A percentile compares a stretch with the other conserved stretches of the same genome.
These are phyloP conservation scores for Phytophthora uliginosa DNA, from an alignment of 352 stramenopile genomes.

Conservation along the genomic window DNA sequence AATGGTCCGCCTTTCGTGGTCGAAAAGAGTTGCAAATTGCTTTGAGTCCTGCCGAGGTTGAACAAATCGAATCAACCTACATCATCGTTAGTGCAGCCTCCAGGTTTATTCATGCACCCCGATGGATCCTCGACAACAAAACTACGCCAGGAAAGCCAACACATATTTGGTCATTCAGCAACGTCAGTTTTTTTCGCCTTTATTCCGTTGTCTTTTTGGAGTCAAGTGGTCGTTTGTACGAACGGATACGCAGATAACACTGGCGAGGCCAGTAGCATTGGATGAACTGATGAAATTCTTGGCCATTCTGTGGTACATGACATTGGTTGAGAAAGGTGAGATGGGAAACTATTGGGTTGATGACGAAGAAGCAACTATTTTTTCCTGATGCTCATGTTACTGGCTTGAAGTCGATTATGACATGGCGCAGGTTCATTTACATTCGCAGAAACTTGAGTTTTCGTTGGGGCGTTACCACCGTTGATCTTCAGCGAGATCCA, in stretches of 20 bases:
- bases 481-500: not conserved
- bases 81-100: not conserved
- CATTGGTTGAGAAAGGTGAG: not conserved
- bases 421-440: not conserved
- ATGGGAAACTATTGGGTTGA: not conserved
- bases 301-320: not conserved
- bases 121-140: not conserved
- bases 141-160: not conserved
- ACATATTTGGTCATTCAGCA: conserved; percentile 1
- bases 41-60: conserved; percentile 9
- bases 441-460: not conserved
- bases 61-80: conserved; percentile 7
- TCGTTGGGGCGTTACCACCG: not conserved
- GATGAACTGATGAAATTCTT: too few species aligned
- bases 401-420: not conserved
- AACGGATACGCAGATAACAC: not conserved
- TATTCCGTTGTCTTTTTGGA: conserved; percentile 3
- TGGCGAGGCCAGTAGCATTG: too few species aligned
- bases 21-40: conserved; percentile 11
- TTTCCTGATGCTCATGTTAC: not conserved
- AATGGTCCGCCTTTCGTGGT: conserved; percentile 18
- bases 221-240: not conserved
- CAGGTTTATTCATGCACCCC: conserved; percentile 1
- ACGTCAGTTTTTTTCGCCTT: not conserved
- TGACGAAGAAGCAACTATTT: too few species aligned